Percentiles rank a stretch among this genome's conserved stretches.
Evolutionary conservation across 2,329 filamentous ascomycete species (phyloP).

Genomic region (Trichoderma arundinaceum): DNA sequence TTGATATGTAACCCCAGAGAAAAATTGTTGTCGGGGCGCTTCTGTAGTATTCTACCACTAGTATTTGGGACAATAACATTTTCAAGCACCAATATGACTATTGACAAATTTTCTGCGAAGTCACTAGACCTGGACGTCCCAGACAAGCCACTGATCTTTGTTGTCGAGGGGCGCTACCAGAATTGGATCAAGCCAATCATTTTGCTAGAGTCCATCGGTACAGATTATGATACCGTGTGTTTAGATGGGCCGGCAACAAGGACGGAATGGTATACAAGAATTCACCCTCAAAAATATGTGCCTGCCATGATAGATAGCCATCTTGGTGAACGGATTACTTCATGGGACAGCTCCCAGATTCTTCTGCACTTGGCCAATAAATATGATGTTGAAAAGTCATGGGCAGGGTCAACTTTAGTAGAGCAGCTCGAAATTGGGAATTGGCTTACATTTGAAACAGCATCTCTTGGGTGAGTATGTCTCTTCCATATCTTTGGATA

Average conservation of each 20-base stretch:
- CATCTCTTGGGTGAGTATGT: conserved; percentile 29
- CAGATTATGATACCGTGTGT: conserved; percentile 23
- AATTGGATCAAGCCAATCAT: conserved; percentile 32
- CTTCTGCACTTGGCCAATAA: conserved; percentile 17
- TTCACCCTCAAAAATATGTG: conserved; percentile 31
- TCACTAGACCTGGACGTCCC: conserved; percentile 24
- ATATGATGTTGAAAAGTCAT: conserved; percentile 22
- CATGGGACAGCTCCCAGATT: conserved; percentile 31
- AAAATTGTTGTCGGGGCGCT: background rate
- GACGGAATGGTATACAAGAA: conserved; percentile 26
- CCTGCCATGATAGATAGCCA: conserved; percentile 27
- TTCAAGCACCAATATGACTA: conserved; percentile 11
- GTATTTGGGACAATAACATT: background rate
- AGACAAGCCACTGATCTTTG: conserved; percentile 29
- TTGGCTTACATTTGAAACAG: conserved; percentile 30
- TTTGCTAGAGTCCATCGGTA: conserved; percentile 17
- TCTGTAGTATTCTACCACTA: no score
- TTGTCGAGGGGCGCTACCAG: conserved; percentile 27
- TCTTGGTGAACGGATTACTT: conserved; percentile 20
- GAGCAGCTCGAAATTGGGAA: conserved; percentile 26
- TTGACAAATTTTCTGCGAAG: conserved; percentile 17
- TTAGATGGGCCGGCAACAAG: conserved; percentile 22
- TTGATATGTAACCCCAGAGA: background rate
- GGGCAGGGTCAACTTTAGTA: conserved; percentile 1
- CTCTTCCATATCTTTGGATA: background rate